phyloP scores from a whole-genome alignment of 1,284 basidiomycete species.

The Melampsora larici-populina region DNA sequence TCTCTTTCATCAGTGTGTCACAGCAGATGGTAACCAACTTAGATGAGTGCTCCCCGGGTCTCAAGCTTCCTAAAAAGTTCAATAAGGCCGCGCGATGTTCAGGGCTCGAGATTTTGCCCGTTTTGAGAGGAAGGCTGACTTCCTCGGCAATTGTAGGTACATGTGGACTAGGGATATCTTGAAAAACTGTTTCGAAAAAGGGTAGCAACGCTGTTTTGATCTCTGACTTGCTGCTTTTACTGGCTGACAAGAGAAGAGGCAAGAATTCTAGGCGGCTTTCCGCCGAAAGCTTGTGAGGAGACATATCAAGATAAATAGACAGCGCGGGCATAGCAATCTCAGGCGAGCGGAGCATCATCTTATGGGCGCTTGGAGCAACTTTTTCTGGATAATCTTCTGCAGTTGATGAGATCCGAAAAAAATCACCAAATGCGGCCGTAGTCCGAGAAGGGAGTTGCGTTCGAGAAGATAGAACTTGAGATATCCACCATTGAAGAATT shows the following conservation, averaged over 20 bases:
- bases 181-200: constrained; percentile 64
- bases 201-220: constrained; percentile 64
- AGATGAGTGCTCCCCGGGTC: constrained; percentile 15
- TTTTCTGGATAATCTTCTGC: constrained; percentile 59
- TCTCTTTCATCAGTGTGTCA: constrained; percentile 38
- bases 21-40: constrained; percentile 34
- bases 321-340: constrained; percentile 63
- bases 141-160: constrained; percentile 61
- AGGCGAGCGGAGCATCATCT: constrained; percentile 68
- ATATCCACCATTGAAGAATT: constrained; percentile 43
- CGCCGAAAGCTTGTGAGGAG: constrained; percentile 60
- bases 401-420: constrained; percentile 61
- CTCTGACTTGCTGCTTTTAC: constrained; percentile 71
- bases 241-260: constrained; percentile 64
- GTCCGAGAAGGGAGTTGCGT: constrained; percentile 46
- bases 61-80: constrained; percentile 62
- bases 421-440: constrained; percentile 56
- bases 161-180: constrained; percentile 49
- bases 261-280: constrained; percentile 65
- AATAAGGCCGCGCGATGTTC: constrained; percentile 81
- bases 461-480: constrained; percentile 46
- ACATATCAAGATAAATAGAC: constrained; percentile 52
- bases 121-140: constrained; percentile 67
- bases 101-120: constrained; percentile 76
- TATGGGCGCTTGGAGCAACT: constrained; percentile 68